Conservation (phyloP, 169 alveolate genomes). For the Theileria equi region DNA sequence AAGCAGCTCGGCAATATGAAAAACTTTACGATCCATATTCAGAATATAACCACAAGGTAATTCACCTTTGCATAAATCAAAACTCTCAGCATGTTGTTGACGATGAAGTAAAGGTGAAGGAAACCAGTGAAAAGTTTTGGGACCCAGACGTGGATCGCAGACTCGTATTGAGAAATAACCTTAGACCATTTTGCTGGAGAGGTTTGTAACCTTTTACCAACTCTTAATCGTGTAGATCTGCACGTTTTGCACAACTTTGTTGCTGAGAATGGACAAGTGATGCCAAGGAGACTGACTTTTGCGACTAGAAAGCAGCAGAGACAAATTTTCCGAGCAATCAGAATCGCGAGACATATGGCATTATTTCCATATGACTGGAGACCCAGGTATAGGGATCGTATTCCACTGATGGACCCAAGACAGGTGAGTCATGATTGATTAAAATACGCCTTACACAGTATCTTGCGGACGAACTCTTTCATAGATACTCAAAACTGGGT, state of each 20-base stretch:
- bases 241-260: slow-evolving; percentile 77
- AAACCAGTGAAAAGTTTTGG: slow-evolving; percentile 75
- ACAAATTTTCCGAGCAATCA: slow-evolving; percentile 76
- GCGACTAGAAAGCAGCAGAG: slow-evolving; percentile 80
- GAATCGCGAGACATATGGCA: slow-evolving; percentile 80
- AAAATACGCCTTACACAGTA: slow-evolving; percentile 47
- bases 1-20: slow-evolving; percentile 53
- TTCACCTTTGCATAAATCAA: slow-evolving; percentile 2
- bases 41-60: slow-evolving; percentile 16
- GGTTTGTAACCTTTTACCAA: background rate
- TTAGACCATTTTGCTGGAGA: slow-evolving; percentile 55
- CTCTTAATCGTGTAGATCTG: slow-evolving; percentile 54
- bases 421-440: slow-evolving; percentile 20
- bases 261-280: slow-evolving; percentile 77
- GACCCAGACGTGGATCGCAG: slow-evolving; percentile 71
- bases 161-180: slow-evolving; percentile 62
- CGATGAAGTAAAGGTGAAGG: background rate
- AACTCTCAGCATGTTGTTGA: background rate
- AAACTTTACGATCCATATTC: slow-evolving; percentile 49
- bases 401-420: slow-evolving; percentile 79
- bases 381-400: slow-evolving; percentile 71
- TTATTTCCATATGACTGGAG: slow-evolving; percentile 80
- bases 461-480: slow-evolving; percentile 75
- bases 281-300: slow-evolving; percentile 76
- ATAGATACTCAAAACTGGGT: slow-evolving; percentile 60